Evolutionary conservation across 2,329 filamentous ascomycete genomes (phyloP), one percentile per base, ranked within the genome.

Genomic region (Anisogramma anomala): DNA sequence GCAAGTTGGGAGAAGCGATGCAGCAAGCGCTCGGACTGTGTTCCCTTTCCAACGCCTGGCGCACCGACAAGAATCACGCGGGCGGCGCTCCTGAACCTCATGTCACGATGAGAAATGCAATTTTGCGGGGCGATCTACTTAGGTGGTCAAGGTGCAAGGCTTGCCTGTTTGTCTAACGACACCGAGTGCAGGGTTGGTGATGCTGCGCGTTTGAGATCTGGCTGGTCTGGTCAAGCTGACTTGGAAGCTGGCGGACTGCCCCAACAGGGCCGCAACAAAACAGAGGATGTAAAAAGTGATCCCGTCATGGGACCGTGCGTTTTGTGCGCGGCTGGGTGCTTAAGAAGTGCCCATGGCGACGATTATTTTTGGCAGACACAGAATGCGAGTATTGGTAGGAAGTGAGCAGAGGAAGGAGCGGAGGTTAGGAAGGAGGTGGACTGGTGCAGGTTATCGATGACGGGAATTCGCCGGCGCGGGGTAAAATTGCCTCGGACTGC

Each of bases 1-100:
- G 85, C 82, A 34, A 98, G 70, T 56, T 95, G 84, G 3, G 88
- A 85, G 58, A 91, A 98, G 51, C 84, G 79, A 52, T 79, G 69
- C 52, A 96, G 79, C 48, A 98, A 70, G 47, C 91, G 79, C 61
- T 94, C 84, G 38, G 85, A 86, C 67, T 98, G 91, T 3, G 91
- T 98, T 48, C 89, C 91, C 63, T 98, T 98, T 48, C 91, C 91
- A 43, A 94, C 91, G 44, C 88, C 88, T n/a, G 91, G 91, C 39
- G 89, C 88, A 53, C 91, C 91, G 53, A 98, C 77, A 51, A 98
- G 77, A 57, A 98, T 96, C 49, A 96, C 81, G 48, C 91, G 83
- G 41, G 91, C 91, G 43, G 91, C 89, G 64, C 73, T 79, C 50
- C 72, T 74, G 56, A 93, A 75, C 65, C 77, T 71, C 76, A 80